Conservation (phyloP, 495 filamentous ascomycete genomes). For the Daldinia grandis region DNA sequence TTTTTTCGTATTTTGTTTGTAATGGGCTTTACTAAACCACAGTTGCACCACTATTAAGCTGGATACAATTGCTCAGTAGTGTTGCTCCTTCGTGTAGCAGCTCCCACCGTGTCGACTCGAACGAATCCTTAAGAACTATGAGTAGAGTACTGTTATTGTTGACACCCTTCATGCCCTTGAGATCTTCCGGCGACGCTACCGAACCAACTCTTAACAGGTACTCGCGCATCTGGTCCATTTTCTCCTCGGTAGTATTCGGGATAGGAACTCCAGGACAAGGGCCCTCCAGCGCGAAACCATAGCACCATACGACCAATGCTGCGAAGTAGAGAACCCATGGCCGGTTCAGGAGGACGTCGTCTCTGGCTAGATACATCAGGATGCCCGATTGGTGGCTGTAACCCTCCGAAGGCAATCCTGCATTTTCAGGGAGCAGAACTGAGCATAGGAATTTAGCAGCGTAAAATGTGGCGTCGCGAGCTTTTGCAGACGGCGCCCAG, state of each 20-base stretch:
- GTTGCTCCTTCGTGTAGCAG: slow-evolving; percentile 84
- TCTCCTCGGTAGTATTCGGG: slow-evolving; percentile 67
- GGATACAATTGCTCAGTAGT: slow-evolving; percentile 81
- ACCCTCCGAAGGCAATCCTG: slow-evolving; percentile 31
- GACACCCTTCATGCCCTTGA: slow-evolving; percentile 76
- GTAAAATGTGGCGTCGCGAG: slow-evolving; percentile 93
- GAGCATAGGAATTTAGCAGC: slow-evolving; percentile 86
- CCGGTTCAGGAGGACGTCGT: slow-evolving; percentile 89
- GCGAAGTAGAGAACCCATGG: slow-evolving; percentile 99
- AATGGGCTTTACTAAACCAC: slow-evolving; percentile 20
- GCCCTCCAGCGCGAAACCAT: slow-evolving; percentile 91
- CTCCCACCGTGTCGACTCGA: slow-evolving; percentile 88
- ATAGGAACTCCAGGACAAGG: slow-evolving; percentile 61
- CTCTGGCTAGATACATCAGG: slow-evolving; percentile 76
- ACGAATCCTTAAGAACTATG: slow-evolving; percentile 81
- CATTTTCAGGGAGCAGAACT: slow-evolving; percentile 70
- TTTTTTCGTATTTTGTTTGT: not conserved
- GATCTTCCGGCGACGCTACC: slow-evolving; percentile 81
- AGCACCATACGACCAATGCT: slow-evolving; percentile 91
- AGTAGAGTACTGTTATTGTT: slow-evolving; percentile 86
- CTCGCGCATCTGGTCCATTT: slow-evolving; percentile 77
- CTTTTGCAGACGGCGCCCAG: slow-evolving; percentile 93
- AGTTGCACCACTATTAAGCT: slow-evolving; percentile 54
- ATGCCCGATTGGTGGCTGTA: slow-evolving; percentile 46
- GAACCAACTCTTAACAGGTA: slow-evolving; percentile 79